Evolutionary conservation across 139 green algal species (phyloP), one percentile per base, ranked within the genome.

Genomic region (Marvania coccoides): DNA sequence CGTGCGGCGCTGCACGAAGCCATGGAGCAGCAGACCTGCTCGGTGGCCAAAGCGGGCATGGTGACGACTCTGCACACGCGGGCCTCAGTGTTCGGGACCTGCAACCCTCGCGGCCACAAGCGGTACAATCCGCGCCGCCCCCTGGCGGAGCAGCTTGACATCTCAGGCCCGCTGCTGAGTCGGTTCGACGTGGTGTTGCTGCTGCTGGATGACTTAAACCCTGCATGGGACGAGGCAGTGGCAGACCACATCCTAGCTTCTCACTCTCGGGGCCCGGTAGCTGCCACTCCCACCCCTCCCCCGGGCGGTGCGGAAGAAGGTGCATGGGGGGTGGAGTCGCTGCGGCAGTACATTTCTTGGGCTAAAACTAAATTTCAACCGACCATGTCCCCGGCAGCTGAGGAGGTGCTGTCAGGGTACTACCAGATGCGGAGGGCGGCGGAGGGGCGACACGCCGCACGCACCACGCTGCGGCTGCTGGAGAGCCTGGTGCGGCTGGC

Each of bases 1-100:
- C 81, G 83, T 6, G 83, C 81, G 4, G 83, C 84, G 46, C 80
- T 98, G 6, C 91, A 96, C 42, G 91, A 97, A 71, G 91, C 87
- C 12, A 95, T 97, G 91, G 91, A 97, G 83, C 91, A 97, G 72
- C 91, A 97, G 74, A 96, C 85, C 1, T 67, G 95, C 46, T 85
- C 83, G 55, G 77, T 97, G 1, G 91, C 91, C 36, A 97, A 97
- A 79, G 89, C 91, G 15, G 92, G 90, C 36, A 73, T 98, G 72
- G 67, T 98, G 29, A 90, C 89, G 19, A 95, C 79, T 24, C 79
- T 97, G 4, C 69, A 56, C 62, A 92, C 91, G 0, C 80, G 86
- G 36, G 83, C 80, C 29, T 77, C 81, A 10, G 77, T 92, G 9
- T 67, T 95, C 23, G 85, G 67, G 6, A 76, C 65, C 4, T 76